Percentiles rank a stretch among this genome's conserved stretches.
Conservation (phyloP, 2,329 filamentous ascomycete species). For the Colletotrichum sp. region DNA sequence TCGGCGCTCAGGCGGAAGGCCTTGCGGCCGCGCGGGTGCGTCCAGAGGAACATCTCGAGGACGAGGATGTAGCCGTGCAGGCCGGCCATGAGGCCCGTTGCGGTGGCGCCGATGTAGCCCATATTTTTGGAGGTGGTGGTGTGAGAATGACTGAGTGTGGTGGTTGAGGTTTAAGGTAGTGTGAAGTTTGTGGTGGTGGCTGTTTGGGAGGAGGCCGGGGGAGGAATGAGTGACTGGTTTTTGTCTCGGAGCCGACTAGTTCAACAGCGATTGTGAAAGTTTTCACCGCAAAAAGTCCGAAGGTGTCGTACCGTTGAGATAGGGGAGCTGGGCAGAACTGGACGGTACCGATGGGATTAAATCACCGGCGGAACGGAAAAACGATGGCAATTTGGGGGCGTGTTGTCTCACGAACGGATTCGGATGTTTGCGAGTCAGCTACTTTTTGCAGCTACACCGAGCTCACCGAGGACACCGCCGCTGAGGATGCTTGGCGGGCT, state of each 20-base stretch:
- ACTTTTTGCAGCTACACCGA: not conserved
- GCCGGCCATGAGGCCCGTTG: constrained; percentile 42
- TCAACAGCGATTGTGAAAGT: not conserved
- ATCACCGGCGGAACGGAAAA: constrained; percentile 17
- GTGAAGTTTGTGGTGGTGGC: not conserved
- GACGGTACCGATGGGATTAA: not conserved
- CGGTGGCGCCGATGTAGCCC: constrained; percentile 35
- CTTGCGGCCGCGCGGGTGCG: constrained; percentile 46
- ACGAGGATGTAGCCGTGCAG: constrained; percentile 54
- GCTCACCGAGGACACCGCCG: not conserved
- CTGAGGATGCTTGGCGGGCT: not conserved
- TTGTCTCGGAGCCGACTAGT: not conserved
- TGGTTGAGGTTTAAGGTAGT: not conserved
- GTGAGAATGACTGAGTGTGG: not conserved
- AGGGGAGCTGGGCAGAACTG: not conserved
- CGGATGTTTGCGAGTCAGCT: constrained; percentile 11
- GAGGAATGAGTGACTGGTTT: not conserved
- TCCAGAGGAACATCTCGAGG: constrained; percentile 58
- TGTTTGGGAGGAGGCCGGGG: not conserved
- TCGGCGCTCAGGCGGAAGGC: constrained; percentile 49
- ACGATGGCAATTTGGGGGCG: not conserved
- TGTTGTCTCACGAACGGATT: not conserved
- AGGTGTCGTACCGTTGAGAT: not conserved
- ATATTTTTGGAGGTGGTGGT: constrained; percentile 25
- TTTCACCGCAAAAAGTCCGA: not conserved